Evolutionary conservation across 2,329 filamentous ascomycete species (phyloP).

Genomic region (Pseudogymnoascus sp.): DNA sequence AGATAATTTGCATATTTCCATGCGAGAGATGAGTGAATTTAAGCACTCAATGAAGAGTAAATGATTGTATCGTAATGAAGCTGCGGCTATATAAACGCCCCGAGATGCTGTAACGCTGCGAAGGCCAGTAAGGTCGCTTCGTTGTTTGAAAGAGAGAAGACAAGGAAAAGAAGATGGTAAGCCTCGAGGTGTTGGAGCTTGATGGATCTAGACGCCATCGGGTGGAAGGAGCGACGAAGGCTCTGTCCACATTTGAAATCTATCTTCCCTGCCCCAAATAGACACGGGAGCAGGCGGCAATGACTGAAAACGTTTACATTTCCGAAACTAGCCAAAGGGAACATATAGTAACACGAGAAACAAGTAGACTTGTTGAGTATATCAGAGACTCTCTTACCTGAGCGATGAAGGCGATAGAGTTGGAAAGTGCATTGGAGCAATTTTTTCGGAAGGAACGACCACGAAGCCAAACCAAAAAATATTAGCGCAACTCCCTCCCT

Average conservation of each 20-base stretch:
- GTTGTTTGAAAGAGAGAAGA: background rate
- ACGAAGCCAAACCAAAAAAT: background rate
- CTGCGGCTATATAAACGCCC: background rate
- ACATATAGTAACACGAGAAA: background rate
- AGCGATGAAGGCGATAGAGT: background rate
- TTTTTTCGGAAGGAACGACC: background rate
- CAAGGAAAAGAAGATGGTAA: background rate
- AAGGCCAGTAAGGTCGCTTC: conserved; percentile 1
- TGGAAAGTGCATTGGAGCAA: background rate
- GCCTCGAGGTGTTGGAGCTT: background rate
- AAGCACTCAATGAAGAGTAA: background rate
- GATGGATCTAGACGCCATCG: background rate
- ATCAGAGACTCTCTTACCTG: background rate
- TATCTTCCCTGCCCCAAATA: background rate
- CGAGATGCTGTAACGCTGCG: background rate
- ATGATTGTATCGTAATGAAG: background rate
- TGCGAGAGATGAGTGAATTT: background rate
- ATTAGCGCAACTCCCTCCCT: background rate
- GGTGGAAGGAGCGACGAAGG: background rate
- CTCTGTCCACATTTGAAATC: background rate
- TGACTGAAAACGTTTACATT: background rate
- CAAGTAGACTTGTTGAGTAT: too few species aligned
- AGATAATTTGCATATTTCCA: background rate
- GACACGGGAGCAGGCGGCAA: background rate
- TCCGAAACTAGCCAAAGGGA: background rate